These are phyloP conservation scores for Uronychia binucleata DNA, from an alignment of 73 alveolate genomes.

Conservation along the genomic window DNA sequence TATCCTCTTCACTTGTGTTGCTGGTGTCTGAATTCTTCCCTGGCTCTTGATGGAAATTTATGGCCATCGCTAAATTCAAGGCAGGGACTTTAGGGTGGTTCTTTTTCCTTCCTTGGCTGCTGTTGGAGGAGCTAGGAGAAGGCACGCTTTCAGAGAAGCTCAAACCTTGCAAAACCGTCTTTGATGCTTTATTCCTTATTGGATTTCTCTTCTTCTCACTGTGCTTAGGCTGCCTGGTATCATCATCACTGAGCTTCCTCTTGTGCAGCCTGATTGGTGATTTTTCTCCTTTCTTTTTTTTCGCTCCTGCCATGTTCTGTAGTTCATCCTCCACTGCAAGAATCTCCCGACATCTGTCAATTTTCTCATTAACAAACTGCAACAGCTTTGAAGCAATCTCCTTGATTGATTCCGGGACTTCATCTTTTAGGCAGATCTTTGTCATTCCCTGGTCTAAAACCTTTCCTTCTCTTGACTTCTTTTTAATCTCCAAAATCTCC, in stretches of 20 bases:
- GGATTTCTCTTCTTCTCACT: background rate
- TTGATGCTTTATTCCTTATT: background rate
- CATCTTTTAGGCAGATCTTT: background rate
- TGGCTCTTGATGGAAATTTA: no score
- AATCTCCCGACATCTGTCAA: background rate
- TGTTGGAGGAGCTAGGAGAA: no score
- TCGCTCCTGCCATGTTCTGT: background rate
- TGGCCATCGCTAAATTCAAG: no score
- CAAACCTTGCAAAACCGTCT: no score
- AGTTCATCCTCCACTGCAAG: background rate
- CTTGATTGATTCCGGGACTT: background rate
- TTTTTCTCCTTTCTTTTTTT: no score
- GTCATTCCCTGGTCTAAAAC: background rate
- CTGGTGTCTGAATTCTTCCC: no score
- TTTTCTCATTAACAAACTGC: background rate
- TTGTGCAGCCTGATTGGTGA: no score
- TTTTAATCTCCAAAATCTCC: background rate
- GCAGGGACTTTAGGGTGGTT: no score
- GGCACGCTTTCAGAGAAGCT: no score
- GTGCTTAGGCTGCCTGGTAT: background rate
- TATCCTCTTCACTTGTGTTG: background rate
- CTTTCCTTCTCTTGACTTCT: background rate
- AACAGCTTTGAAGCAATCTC: background rate
- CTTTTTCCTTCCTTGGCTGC: no score
- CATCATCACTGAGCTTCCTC: background rate